Evolutionary conservation across 2,329 filamentous ascomycete species (phyloP).

Genomic region (Aspergillus oerlinghausenensis): DNA sequence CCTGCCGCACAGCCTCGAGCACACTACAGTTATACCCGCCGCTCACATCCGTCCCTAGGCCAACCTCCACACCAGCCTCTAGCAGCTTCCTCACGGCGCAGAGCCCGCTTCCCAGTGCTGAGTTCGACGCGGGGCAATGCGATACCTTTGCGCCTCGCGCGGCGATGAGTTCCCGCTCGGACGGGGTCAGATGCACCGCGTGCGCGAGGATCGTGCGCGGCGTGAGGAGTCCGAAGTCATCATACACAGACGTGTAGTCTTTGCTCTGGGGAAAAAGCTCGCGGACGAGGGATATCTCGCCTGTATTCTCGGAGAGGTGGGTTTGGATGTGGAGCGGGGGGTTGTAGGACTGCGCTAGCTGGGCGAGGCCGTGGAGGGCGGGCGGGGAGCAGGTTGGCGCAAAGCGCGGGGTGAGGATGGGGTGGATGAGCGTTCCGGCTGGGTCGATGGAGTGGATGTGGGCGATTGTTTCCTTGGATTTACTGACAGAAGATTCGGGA

Average conservation of each 20-base stretch:
- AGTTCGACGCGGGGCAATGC: conserved; percentile 87
- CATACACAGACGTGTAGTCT: conserved; percentile 78
- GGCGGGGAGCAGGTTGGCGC: conserved; percentile 51
- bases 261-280: conserved; percentile 60
- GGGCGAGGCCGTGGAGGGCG: conserved; percentile 60
- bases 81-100: conserved; percentile 72
- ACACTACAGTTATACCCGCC: conserved; percentile 82
- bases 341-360: conserved; percentile 56
- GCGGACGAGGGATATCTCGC: conserved; percentile 67
- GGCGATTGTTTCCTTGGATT: conserved; percentile 56
- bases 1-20: conserved; percentile 77
- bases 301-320: conserved; percentile 78
- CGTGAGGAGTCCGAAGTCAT: conserved; percentile 64
- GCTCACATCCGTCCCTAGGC: conserved; percentile 84
- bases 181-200: conserved; percentile 66
- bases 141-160: conserved; percentile 60
- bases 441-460: conserved; percentile 56
- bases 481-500: conserved; percentile 51
- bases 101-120: conserved; percentile 71
- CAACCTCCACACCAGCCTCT: conserved; percentile 69
- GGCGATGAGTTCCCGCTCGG: conserved; percentile 63
- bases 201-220: conserved; percentile 78
- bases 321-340: conserved; percentile 69
- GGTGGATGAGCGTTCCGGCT: conserved; percentile 54
- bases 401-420: conserved; percentile 71